Percentiles rank a stretch among this genome's conserved stretches.
These are phyloP conservation scores for Botryotinia convoluta DNA, from an alignment of 2,329 filamentous ascomycete genomes.

Conservation along the genomic window DNA sequence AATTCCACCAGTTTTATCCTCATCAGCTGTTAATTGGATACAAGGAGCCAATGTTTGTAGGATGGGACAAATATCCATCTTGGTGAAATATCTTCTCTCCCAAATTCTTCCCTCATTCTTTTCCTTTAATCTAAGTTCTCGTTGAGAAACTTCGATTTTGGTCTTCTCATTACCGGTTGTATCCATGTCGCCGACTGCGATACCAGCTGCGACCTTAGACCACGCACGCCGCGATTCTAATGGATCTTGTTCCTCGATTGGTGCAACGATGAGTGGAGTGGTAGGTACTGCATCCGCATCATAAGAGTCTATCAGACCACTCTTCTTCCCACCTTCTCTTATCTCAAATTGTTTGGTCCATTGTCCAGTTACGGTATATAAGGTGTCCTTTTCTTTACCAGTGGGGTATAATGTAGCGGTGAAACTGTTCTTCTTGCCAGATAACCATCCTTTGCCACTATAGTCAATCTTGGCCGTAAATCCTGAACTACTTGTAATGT, in stretches of 20 bases:
- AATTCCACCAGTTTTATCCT: conserved; percentile 68
- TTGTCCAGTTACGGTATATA: conserved; percentile 83
- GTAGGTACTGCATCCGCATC: conserved; percentile 56
- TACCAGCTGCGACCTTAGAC: conserved; percentile 78
- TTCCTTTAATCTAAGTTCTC: conserved; percentile 72
- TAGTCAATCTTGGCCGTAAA: conserved; percentile 91
- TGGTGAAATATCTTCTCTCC: conserved; percentile 80
- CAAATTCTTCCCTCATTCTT: conserved; percentile 72
- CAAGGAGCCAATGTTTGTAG: conserved; percentile 45
- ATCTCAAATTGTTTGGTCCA: conserved; percentile 85
- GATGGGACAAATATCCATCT: conserved; percentile 45
- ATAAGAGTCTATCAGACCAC: conserved; percentile 57
- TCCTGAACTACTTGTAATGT: conserved; percentile 82
- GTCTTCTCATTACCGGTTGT: conserved; percentile 73
- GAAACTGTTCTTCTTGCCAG: conserved; percentile 93
- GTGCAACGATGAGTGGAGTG: conserved; percentile 68
- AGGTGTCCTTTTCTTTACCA: conserved; percentile 66
- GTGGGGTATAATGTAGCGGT: conserved; percentile 70
- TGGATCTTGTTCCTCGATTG: conserved; percentile 76
- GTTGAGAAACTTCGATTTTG: conserved; percentile 87
- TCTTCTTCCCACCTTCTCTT: conserved; percentile 61
- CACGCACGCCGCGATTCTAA: conserved; percentile 87
- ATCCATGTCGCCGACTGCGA: conserved; percentile 81
- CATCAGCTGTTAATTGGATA: conserved; percentile 41
- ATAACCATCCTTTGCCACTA: conserved; percentile 89